Percentiles rank a stretch among this genome's conserved stretches.
Evolutionary conservation across 257 asterid genomes (phyloP).

Genomic region (Jasminum sambac): DNA sequence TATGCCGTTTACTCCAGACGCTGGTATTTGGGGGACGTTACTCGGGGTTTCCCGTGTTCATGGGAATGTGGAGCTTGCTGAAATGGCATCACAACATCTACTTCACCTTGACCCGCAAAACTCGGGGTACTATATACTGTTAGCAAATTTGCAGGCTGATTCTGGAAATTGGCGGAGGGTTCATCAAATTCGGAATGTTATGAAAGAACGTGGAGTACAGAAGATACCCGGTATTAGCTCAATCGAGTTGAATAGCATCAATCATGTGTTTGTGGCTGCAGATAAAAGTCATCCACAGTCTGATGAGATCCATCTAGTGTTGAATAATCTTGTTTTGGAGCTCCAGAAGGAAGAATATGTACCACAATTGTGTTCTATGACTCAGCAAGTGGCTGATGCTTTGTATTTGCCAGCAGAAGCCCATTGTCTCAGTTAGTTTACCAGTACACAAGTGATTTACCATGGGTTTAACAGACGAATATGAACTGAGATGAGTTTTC

Average conservation of each 20-base stretch:
- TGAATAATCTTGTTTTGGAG: conserved; percentile 61
- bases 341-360: conserved; percentile 57
- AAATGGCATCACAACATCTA: conserved; percentile 65
- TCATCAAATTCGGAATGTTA: conserved; percentile 50
- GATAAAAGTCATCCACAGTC: conserved; percentile 68
- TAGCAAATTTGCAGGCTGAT: conserved; percentile 72
- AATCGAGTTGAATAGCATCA: conserved; percentile 62
- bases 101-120: conserved; percentile 70
- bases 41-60: conserved; percentile 81
- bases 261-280: conserved; percentile 74
- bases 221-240: conserved; percentile 83
- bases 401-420: conserved; percentile 13
- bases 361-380: conserved; percentile 22
- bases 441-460: neutral
- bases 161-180: conserved; percentile 71
- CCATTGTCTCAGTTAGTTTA: conserved; percentile 2
- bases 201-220: conserved; percentile 79
- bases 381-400: conserved; percentile 7
- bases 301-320: conserved; percentile 46
- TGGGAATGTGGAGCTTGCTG: conserved; percentile 76
- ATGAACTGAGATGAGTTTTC: neutral
- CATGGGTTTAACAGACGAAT: neutral
- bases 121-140: conserved; percentile 80
- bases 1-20: conserved; percentile 82
- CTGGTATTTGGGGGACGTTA: conserved; percentile 87